A percentile compares a stretch with the other conserved stretches of the same genome.
These are phyloP conservation scores for Paramecium caudatum DNA, from an alignment of 73 alveolate genomes.

Conservation along the genomic window DNA sequence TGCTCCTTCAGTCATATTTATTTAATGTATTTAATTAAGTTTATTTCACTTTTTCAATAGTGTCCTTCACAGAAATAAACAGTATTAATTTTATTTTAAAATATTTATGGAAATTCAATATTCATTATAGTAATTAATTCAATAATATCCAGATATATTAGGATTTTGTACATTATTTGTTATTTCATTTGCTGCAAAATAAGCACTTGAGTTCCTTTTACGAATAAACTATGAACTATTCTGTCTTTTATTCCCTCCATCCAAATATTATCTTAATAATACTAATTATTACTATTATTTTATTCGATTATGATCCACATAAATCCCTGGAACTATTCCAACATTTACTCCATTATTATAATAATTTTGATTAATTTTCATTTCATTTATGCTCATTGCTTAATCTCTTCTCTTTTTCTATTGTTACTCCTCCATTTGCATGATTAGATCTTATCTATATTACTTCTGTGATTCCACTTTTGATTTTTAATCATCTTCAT, in stretches of 20 bases:
- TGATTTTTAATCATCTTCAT: not conserved
- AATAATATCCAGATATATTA: no score
- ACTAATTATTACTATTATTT: not conserved
- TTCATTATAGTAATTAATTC: no score
- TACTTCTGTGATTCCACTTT: not conserved
- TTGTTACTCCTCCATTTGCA: constrained; percentile 12
- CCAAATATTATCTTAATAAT: not conserved
- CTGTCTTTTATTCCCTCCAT: not conserved
- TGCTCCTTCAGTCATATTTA: not conserved
- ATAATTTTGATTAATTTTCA: constrained; percentile 25
- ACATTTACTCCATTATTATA: constrained; percentile 22
- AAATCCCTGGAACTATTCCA: constrained; percentile 28
- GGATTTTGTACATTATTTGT: not conserved
- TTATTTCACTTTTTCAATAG: not conserved
- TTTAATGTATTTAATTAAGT: not conserved
- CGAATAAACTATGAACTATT: not conserved
- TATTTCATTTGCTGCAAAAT: constrained; percentile 3
- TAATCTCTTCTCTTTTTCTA: constrained; percentile 24
- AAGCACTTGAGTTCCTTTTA: constrained; percentile 30
- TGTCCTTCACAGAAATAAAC: constrained; percentile 22
- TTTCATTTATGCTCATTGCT: constrained; percentile 3
- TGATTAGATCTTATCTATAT: not conserved
- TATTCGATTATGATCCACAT: constrained; percentile 27
- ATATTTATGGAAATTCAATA: not conserved
- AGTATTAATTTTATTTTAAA: constrained; percentile 13